phyloP scores from a whole-genome alignment of 106 monocot genomes.

The Ottelia alismoides region DNA sequence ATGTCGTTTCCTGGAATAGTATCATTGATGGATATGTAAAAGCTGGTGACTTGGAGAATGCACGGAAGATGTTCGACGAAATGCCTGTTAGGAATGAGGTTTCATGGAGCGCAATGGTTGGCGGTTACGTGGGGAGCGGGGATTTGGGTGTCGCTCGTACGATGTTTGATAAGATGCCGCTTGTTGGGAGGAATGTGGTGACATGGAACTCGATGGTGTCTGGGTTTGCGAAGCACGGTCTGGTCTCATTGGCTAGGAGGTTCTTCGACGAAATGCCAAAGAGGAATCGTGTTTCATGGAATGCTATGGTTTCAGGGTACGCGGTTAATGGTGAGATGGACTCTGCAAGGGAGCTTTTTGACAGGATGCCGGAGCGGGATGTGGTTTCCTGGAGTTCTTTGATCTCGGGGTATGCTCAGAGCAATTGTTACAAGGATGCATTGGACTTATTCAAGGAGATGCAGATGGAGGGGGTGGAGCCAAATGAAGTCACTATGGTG shows the following conservation, averaged over 20 bases:
- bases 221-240: slow-evolving; percentile 34
- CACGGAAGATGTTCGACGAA: slow-evolving; percentile 45
- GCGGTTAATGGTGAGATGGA: slow-evolving; percentile 30
- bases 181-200: slow-evolving; percentile 24
- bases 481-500: slow-evolving; percentile 66
- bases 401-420: slow-evolving; percentile 56
- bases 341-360: slow-evolving; percentile 45
- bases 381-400: slow-evolving; percentile 80
- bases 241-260: slow-evolving; percentile 34
- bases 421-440: slow-evolving; percentile 25
- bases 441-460: slow-evolving; percentile 44
- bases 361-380: slow-evolving; percentile 58
- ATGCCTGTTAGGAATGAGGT: slow-evolving; percentile 62
- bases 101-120: slow-evolving; percentile 55
- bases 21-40: slow-evolving; percentile 56
- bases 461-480: slow-evolving; percentile 26
- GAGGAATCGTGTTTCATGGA: slow-evolving; percentile 70
- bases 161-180: slow-evolving; percentile 52
- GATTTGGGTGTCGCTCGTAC: slow-evolving; percentile 39
- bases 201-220: slow-evolving; percentile 62
- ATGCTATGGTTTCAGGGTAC: slow-evolving; percentile 60
- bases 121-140: slow-evolving; percentile 28
- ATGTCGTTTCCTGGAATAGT: slow-evolving; percentile 69
- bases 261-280: slow-evolving; percentile 59
- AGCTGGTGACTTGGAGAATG: slow-evolving; percentile 18